Conservation (phyloP, 2,329 filamentous ascomycete genomes). For the Colletotrichum shisoi region DNA sequence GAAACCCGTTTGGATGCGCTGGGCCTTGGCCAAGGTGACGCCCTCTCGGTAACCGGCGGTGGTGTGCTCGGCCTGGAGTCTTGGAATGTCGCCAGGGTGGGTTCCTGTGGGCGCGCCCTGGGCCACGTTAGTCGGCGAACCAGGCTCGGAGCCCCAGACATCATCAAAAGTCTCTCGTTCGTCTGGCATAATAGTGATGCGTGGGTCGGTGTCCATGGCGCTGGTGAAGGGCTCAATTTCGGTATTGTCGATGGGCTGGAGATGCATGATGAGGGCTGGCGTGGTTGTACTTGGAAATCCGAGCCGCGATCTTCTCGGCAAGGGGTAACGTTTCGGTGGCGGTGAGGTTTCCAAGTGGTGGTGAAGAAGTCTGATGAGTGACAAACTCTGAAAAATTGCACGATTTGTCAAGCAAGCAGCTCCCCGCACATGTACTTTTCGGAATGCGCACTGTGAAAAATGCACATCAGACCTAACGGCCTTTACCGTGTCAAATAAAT, state of each 20-base stretch:
- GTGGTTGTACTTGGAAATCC: background rate
- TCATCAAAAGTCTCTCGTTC: constrained; percentile 40
- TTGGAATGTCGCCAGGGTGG: constrained; percentile 71
- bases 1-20: constrained; percentile 84
- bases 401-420: constrained; percentile 31
- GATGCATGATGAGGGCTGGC: constrained; percentile 32
- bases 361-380: constrained; percentile 3
- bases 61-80: constrained; percentile 77
- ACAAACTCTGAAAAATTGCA: constrained; percentile 23
- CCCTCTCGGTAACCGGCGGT: constrained; percentile 93
- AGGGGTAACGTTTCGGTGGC: constrained; percentile 8
- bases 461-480: accelerated
- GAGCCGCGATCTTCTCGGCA: background rate
- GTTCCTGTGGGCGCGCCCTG: constrained; percentile 26
- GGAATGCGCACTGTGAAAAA: constrained; percentile 2
- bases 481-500: background rate
- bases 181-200: constrained; percentile 15
- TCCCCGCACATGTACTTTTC: constrained; percentile 9
- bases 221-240: constrained; percentile 39
- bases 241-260: constrained; percentile 40
- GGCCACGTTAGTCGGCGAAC: constrained; percentile 25
- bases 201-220: constrained; percentile 31
- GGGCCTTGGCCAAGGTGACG: constrained; percentile 75
- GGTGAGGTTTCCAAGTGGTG: constrained; percentile 1
- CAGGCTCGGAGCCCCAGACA: constrained; percentile 41